Base-by-base conservation (phyloP, 164 flowering plant genomes). In the Saururus chinensis region DNA sequence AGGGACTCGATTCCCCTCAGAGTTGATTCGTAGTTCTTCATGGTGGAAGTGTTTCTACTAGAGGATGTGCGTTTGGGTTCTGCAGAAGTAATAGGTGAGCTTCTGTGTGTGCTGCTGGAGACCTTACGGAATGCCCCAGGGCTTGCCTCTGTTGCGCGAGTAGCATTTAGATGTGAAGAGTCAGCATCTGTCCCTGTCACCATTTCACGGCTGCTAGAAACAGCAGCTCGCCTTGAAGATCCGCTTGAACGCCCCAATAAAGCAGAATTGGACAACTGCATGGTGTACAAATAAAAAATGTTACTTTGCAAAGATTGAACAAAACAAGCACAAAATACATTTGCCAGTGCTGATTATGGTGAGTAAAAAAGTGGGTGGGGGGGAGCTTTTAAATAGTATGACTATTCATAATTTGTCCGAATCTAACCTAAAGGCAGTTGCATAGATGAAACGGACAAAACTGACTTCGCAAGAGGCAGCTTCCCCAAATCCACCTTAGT, bases 1-100 rank as follows among this genome's bases (percentile, higher is more conserved):
- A 92, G 78, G 61, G 71, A 57, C 72, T 89, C 93, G 13, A 92
- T 84, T n/a, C 96, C 96, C 72, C 77, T 89, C 24, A 89, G 80
- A 4, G 96, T 70, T 9, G 85, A 65, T 52, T 92, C 98, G 54
- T 80, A 86, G 67, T 76, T 87, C 76, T 74, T 87, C 19, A 62
- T 64, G 69, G 74, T 75, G 17, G 86, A 24, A 26, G 67, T 51
- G 67, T 74, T 78, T 70, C 85, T 83, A 19, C 78, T 75, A 53
- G 96, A 85, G 23, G 89, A 72, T 12, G 78, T 19, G 26, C 77
- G 82, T 70, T 72, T 87, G 2, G 83, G 80, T 51, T 85, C 89
- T n/a, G 86, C 78, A 5, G 89, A 83, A 17, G 73, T 78, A 23
- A 74, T 76, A 1, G 87, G 91, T 40, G 86, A 80, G 64, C 70